These are phyloP conservation scores for Rhodamnia argentea DNA, from an alignment of 345 rosid species.

Conservation along the genomic window DNA sequence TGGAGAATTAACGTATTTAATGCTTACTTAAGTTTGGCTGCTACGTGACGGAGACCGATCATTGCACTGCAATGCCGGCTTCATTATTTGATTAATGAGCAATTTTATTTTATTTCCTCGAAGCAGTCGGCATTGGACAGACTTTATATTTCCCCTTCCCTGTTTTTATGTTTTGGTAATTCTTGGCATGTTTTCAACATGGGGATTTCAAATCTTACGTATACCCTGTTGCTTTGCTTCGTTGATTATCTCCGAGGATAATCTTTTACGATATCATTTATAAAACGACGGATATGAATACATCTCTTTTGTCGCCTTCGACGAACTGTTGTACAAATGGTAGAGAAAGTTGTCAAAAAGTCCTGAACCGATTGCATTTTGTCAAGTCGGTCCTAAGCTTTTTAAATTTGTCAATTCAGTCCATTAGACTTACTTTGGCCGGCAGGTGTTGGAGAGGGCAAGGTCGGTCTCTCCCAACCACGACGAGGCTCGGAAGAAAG, in stretches of 20 bases:
- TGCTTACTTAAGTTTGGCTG: not conserved
- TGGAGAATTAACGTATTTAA: not conserved
- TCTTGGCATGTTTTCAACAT: not conserved
- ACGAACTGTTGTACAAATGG: too few relatives aligned
- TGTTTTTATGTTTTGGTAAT: not conserved
- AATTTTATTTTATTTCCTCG: not conserved
- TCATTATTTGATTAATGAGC: not conserved
- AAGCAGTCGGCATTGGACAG: not conserved
- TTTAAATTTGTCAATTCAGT: too few relatives aligned
- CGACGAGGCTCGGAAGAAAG: too few relatives aligned
- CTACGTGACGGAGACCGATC: not conserved
- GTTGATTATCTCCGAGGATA: not conserved
- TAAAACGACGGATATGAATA: not conserved
- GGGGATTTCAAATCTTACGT: not conserved
- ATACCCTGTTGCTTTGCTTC: not conserved
- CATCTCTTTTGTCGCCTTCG: not conserved
- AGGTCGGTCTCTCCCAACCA: too few relatives aligned
- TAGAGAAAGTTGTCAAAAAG: too few relatives aligned
- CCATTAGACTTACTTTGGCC: too few relatives aligned
- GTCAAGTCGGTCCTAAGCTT: too few relatives aligned
- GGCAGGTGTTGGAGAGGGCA: too few relatives aligned
- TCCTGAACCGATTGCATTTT: too few relatives aligned
- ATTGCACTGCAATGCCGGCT: not conserved
- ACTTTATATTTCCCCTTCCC: not conserved
- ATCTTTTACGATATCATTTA: not conserved